Base-by-base conservation (phyloP, 2,329 filamentous ascomycete genomes). In the Arachnopeziza araneosa region DNA sequence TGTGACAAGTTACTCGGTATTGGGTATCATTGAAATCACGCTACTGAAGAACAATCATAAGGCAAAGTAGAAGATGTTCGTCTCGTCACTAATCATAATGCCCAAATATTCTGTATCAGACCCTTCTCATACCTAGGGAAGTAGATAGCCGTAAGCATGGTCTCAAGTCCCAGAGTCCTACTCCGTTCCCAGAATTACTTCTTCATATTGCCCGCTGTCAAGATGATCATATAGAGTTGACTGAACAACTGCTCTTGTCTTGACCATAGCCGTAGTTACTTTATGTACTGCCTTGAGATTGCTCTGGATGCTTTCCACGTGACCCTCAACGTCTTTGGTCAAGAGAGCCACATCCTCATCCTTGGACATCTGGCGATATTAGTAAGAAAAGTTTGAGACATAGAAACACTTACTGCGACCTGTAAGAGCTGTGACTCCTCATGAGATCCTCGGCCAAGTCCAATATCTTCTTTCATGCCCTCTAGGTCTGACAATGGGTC, bases 271-370 rank as follows among this genome's bases (percentile, higher is more conserved):
- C 24, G 71, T 63, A 50, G 64, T 56, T 22, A 74, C 64, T 9
- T 69, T 71, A 26, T 66, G 49, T 23, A 73, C 64, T 56, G 71
- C 70, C 49, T 67, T 65, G 12, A 72, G 56, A 61, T 74, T 73
- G 26, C 67, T 66, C 32, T 69, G 59, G 44, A 74, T 67, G 52
- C 66, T 72, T 36, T 68, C 70, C 61, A 73, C 64, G 60, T 74
- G 72, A 63, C 66, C 67, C 50, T 63, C 56, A 8, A 73, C 54
- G 3, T 69, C 65, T 23, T 68, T 58, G 12, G 68, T 53, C 54
- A 73, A 60, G 9, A 59, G 61, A 26, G 64, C 53, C 1, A 73
- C 57, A 60, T 68, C 60, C n/a, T 68, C 65, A 55, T 73, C 70
- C 26, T 67, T 62, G 21, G 59, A 60, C 23, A 63, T 54, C 67